Evolutionary conservation across 371 early-diverging fungal species (phyloP).

Genomic region (Chytridium lagenaria): DNA sequence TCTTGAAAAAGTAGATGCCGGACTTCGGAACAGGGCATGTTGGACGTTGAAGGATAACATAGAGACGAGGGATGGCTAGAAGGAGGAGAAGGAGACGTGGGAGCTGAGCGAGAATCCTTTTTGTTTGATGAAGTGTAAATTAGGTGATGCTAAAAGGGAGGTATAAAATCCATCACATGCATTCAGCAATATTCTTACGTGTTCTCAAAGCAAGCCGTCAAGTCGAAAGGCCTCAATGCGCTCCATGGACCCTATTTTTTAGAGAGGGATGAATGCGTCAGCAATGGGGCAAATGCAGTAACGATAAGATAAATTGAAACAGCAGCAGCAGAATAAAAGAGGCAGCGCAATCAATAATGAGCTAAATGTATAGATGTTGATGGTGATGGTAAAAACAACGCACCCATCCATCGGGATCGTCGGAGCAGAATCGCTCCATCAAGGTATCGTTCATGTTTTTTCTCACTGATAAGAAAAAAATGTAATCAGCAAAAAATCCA

Average conservation of each 20-base stretch:
- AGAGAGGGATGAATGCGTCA: background rate
- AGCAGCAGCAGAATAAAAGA: background rate
- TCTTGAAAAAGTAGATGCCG: slow-evolving; percentile 61
- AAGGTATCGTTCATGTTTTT: too few species aligned
- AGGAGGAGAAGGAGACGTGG: slow-evolving; percentile 59
- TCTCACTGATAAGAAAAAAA: too few species aligned
- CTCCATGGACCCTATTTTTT: slow-evolving; percentile 71
- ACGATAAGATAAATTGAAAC: too few species aligned
- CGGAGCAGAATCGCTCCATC: slow-evolving; percentile 17
- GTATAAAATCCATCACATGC: background rate
- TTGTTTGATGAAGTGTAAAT: too few species aligned
- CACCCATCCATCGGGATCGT: slow-evolving; percentile 32
- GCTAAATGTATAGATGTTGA: background rate
- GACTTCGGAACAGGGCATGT: slow-evolving; percentile 33
- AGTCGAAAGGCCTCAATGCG: slow-evolving; percentile 63
- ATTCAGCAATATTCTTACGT: slow-evolving; percentile 43
- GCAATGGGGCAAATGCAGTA: too few species aligned
- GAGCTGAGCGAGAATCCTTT: slow-evolving; percentile 24
- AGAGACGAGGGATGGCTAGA: slow-evolving; percentile 59
- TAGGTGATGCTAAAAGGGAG: background rate
- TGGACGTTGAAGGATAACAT: slow-evolving; percentile 50
- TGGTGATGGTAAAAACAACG: too few species aligned
- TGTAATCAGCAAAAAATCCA: too few species aligned
- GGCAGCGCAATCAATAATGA: background rate
- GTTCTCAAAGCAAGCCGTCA: slow-evolving; percentile 79